Evolutionary conservation across 176 grass and related monocot genomes (phyloP), one percentile per base, ranked within the genome.

Genomic region (Metroxylon sagu): DNA sequence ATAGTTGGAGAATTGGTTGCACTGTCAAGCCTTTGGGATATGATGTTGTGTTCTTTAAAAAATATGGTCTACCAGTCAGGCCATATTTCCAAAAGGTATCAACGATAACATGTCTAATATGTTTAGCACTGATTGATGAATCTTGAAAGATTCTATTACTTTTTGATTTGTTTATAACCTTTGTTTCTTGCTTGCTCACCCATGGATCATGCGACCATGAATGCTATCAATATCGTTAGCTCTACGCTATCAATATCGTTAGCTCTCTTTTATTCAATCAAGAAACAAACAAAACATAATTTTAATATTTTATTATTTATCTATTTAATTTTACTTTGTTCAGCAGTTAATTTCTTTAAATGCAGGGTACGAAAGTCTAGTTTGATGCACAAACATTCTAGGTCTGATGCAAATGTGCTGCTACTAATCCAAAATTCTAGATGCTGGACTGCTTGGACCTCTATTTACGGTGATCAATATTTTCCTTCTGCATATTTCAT

Each of bases 1-100:
- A 0, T 23, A 23, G 21, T 27, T 62, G 80, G 50, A 82, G 84
- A 64, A 79, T 85, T 49, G 90, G 80, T 52, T 88, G 75, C 49
- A 77, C 54, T 21, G 92, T 91, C 56, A 83, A 97, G 80, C 80
- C 69, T 85, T 63, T 97, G 26, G 87, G 88, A 63, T 82, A 85
- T 85, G 92, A 87, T 60, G 48, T 65, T 48, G 82, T 85, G 17
- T 61, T 88, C 61, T 88, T 72, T 77, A 75, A 83, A 71, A 90
- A 67, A 52, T 72, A 64, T 97, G 92, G 87, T 91, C 80, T 65
- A 80, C 80, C 49, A 68, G 59, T 69, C 87, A 85, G 78, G 69
- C 72, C 65, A 91, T 97, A 62, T 97, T 90, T 55, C 84, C 87
- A 10, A 91, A 91, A 97, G 92, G 87, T 97, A 80, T 69, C 8